Base-by-base conservation (phyloP, 2,329 filamentous ascomycete genomes). In the Didymella keratinophila region DNA sequence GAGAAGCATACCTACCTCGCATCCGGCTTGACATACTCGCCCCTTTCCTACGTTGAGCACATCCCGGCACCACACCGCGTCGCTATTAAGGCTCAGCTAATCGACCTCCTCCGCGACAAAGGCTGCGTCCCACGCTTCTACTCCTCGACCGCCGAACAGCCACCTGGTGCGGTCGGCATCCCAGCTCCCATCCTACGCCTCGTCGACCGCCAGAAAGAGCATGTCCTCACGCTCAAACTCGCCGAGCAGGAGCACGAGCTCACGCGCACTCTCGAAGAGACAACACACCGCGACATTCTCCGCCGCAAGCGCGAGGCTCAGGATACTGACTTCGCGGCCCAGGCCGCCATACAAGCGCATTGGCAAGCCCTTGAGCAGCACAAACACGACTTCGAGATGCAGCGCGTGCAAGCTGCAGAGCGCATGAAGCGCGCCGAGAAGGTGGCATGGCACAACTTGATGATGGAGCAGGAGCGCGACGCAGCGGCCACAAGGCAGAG, bases 1-100 rank as follows among this genome's bases (percentile, higher is more conserved):
- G 78, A 83, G 81, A 59, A 86, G 81, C 72, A 83, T 75, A 65
- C 74, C 56, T 75, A 68, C 56, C 60, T 71, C 1, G 78, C 83
- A 41, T 82, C 82, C 23, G 79, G 78, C 5, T 81, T 82, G 64
- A 85, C 83, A 1, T 90, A 88, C 72, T 90, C 87, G 0, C 84
- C 87, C 0, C 86, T 87, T 3, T 87, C 86, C 77, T 90, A 89
- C 69, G 80, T 87, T 20, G 74, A 75, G 20, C 65, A 71, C 0
- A 45, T 74, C 14, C 60, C 66, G 5, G 59, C 65, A 0, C 64
- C 68, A 6, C 61, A 66, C 32, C 70, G 72, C 27, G 54, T 52
- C 2, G 42, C 53, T 4, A 46, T 63, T 18, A 71, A 65, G 57
- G 42, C 58, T 30, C 58, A 66, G 4, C 61, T 76, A 43, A 53